These are phyloP conservation scores for Leishmania amazonensis DNA, from an alignment of 208 protist species.

Conservation along the genomic window DNA sequence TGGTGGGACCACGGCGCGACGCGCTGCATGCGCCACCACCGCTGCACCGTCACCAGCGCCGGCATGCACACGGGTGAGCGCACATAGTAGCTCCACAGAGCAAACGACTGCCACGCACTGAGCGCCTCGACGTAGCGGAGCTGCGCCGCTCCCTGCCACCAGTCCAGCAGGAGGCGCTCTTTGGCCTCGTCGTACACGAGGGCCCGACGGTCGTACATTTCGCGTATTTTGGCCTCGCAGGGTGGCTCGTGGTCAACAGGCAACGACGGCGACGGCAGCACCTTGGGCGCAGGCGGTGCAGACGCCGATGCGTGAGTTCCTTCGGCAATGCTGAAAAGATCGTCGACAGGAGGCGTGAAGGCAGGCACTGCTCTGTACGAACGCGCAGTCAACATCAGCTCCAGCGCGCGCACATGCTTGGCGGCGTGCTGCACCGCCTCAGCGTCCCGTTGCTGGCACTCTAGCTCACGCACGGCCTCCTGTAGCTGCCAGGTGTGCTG, in stretches of 20 bases:
- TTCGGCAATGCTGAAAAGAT: conserved; percentile 15
- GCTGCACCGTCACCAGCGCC: conserved; percentile 57
- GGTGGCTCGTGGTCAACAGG: conserved; percentile 6
- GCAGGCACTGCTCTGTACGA: conserved; percentile 11
- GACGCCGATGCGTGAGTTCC: not conserved
- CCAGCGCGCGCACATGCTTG: conserved; percentile 16
- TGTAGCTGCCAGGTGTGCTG: conserved; percentile 10
- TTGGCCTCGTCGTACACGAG: conserved; percentile 23
- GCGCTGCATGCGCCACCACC: conserved; percentile 70
- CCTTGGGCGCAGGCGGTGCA: not conserved
- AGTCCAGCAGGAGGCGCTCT: conserved; percentile 22
- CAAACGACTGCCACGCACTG: conserved; percentile 12
- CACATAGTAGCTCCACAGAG: conserved; percentile 23
- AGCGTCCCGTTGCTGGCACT: not conserved
- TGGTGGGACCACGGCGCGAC: conserved; percentile 20
- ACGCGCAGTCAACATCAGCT: conserved; percentile 16
- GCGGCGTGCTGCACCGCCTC: conserved; percentile 4
- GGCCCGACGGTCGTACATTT: conserved; percentile 22
- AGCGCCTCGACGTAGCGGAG: conserved; percentile 30
- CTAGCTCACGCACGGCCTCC: not conserved
- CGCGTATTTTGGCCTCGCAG: conserved; percentile 12
- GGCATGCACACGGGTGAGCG: conserved; percentile 43
- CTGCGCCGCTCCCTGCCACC: conserved; percentile 14
- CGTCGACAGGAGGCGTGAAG: conserved; percentile 8
- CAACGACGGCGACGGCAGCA: not conserved